Conservation (phyloP, 176 grass and related monocot species). For the Oryza coarctata region DNA sequence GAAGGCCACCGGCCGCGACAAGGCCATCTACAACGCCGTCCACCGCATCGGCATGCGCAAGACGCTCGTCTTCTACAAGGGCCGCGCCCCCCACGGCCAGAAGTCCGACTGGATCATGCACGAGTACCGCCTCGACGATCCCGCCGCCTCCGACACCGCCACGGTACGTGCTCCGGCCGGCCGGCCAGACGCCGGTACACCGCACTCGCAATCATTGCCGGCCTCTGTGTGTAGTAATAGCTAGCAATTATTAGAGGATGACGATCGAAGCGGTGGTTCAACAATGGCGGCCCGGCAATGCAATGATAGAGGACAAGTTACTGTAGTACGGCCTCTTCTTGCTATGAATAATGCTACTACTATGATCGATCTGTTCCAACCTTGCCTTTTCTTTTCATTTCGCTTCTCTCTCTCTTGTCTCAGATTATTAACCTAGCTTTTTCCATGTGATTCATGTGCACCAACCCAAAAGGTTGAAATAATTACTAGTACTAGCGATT, state of each 20-base stretch:
- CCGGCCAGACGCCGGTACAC: no score
- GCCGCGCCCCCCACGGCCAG: constrained; percentile 83
- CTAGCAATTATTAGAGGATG: no score
- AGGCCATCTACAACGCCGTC: constrained; percentile 84
- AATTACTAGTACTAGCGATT: constrained; percentile 21
- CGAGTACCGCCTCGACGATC: constrained; percentile 81
- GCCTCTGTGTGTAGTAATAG: no score
- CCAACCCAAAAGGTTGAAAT: constrained; percentile 54
- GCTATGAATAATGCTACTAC: neutral
- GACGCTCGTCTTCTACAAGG: constrained; percentile 99
- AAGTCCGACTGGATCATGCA: constrained; percentile 98
- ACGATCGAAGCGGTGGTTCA: no score
- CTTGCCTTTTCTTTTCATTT: neutral
- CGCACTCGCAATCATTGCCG: no score
- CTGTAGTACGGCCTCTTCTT: constrained; percentile 8
- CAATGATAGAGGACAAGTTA: neutral
- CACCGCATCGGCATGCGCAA: constrained; percentile 95
- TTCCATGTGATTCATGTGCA: constrained; percentile 55
- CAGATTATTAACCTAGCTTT: constrained; percentile 46
- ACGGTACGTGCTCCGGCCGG: constrained; percentile 11
- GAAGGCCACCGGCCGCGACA: constrained; percentile 98
- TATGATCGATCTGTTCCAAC: constrained; percentile 37
- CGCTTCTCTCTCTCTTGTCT: neutral
- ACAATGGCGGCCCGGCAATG: neutral
- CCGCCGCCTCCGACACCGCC: constrained; percentile 7